Evolutionary conservation across 257 asterid species (phyloP), one percentile per base, ranked within the genome.

Genomic region (Solanum etuberosum): DNA sequence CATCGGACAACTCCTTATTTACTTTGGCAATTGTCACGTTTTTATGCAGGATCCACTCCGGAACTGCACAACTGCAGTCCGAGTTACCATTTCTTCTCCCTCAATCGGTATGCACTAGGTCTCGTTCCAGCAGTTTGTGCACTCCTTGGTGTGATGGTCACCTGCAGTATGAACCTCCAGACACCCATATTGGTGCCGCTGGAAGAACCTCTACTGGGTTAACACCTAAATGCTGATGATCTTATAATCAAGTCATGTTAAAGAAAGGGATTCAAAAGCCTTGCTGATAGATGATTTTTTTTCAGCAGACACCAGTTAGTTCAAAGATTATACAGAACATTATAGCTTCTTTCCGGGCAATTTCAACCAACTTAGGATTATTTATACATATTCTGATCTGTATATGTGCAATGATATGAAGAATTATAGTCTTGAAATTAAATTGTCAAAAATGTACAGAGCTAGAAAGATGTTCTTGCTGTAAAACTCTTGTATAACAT

Each of bases 101-200:
- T 91, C 32, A 91, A 93, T 32, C 91, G 98, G 91, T 90, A 85
- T 70, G 99, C 97, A n/a, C 78, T 95, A 27, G 99, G 99, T 18
- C 92, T 96, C 6, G 91, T 94, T 87, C 99, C 99, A 54, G 93
- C 97, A 29, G n/a, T 92, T 6, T 94, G 97, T 88, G 94, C 98
- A 18, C 91, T 95, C 25, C 21, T 87, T 32, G 98, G 98, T 27
- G 93, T 93, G 40, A 57, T 90, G 15, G 93, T 94, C 73, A 95
- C 98, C 42, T 94, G 92, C 80, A 91, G 88, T 88, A 94, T 96
- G 97, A 87, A 93, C 85, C 91, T 96, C 67, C 94, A 91, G 7
- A 90, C 91, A 1, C 90, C 91, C 40, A 78, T 90, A 27, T 85
- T 89, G 48, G n/a, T 31, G 42, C 93, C 92, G 68, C 74, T 91